phyloP scores from a whole-genome alignment of 352 stramenopile genomes.

The Globisporangium iwayamae region DNA sequence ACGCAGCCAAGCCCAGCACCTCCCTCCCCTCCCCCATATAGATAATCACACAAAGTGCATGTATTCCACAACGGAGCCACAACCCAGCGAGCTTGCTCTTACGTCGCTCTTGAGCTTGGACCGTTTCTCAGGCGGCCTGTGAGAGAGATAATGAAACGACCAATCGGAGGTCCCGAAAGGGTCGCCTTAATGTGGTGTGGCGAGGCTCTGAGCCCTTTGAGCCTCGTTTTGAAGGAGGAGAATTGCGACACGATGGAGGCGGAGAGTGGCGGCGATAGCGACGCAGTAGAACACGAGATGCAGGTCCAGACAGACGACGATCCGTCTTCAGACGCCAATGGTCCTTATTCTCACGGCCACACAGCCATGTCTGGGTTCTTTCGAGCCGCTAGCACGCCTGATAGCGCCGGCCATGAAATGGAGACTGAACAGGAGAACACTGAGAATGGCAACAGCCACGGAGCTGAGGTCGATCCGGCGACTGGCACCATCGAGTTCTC shows the following conservation, averaged over 20 bases:
- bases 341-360: neutral
- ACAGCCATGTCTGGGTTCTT: slow-evolving; percentile 33
- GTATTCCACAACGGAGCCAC: neutral
- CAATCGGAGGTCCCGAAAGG: neutral
- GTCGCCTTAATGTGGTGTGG: neutral
- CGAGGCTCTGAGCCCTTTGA: slow-evolving; percentile 6
- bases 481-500: slow-evolving; percentile 33
- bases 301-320: slow-evolving; percentile 14
- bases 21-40: neutral
- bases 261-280: neutral
- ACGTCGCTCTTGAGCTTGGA: neutral
- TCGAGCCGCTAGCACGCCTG: slow-evolving; percentile 18
- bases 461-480: slow-evolving; percentile 2
- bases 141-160: neutral
- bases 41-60: slow-evolving; percentile 5
- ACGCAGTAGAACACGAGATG: slow-evolving; percentile 6
- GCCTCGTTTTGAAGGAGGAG: slow-evolving; percentile 29
- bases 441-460: neutral
- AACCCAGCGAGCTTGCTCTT: neutral
- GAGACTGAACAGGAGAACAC: slow-evolving; percentile 11
- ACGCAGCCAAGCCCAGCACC: neutral
- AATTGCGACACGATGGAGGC: neutral
- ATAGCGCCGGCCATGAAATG: neutral
- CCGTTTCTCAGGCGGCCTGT: neutral
- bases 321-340: slow-evolving; percentile 2